Base-by-base conservation (phyloP, 371 early-diverging fungal species). In the Rhizopus arrhizus region DNA sequence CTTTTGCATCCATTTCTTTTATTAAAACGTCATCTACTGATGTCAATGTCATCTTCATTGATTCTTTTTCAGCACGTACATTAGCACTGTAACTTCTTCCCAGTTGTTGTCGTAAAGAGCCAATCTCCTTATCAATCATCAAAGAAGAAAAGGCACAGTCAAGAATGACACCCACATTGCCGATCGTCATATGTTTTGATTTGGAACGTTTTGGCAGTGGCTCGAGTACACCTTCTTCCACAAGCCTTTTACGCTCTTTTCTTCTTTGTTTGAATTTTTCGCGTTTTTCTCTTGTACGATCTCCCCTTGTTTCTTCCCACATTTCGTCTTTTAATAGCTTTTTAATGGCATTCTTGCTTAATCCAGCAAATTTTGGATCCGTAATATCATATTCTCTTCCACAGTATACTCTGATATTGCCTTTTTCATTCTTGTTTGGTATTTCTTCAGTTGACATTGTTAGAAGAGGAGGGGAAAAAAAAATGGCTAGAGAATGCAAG, bases 71-170 rank as follows among this genome's bases (percentile, higher is more conserved):
- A 2, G 80, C 73, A 31, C 77, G 70, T 6, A 63, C 68, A 70
- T 91, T 92, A 51, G 71, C 76, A 41, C 89, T 78, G 62, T 93
- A 90, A 67, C 89, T 88, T 9, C 88, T 83, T 7, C 69, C 73
- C 35, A 90, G 68, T 74, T 91, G 90, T 57, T 80, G 73, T 68
- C 82, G 81, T 63, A 90, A 73, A 2, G 89, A 89, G 38, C 81
- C 78, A 40, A 87, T 73, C 59, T 91, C 90, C 71, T 86, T 89
- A 9, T 86, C 85, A 10, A 59, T 73, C 95, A 95, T 95, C 47
- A 83, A 74, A 15, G 85, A 80, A 47, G 92, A 91, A 73, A 91
- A 93, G 2, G 84, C 75, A 78, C 88, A 85, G 65, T 93, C 93
- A 12, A 93, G 69, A 1, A 91, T 81, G 34, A 95, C 72, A 22